A percentile compares a stretch with the other conserved stretches of the same genome.
Evolutionary conservation across 176 grass and related monocot genomes (phyloP).

Genomic region (Carex cristatella): DNA sequence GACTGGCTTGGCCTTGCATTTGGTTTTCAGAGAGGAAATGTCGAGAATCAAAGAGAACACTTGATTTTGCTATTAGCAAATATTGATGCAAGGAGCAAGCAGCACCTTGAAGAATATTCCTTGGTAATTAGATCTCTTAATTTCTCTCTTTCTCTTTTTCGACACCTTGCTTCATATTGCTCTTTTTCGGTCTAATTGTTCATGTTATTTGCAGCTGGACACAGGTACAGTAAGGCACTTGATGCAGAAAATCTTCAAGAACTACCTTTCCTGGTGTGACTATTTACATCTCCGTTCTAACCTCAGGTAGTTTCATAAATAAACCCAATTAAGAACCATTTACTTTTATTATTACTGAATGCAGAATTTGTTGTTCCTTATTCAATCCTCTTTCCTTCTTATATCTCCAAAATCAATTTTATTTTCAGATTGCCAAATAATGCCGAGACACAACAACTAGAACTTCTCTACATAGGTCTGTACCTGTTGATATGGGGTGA

Average conservation of each 20-base stretch:
- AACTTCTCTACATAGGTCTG: constrained; percentile 84
- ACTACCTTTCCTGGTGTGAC: constrained; percentile 75
- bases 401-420: constrained; percentile 13
- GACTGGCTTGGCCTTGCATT: constrained; percentile 85
- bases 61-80: constrained; percentile 98
- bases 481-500: constrained; percentile 99
- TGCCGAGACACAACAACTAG: constrained; percentile 40
- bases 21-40: constrained; percentile 96
- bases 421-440: constrained; percentile 28
- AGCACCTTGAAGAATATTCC: constrained; percentile 10
- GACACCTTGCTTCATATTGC: background rate
- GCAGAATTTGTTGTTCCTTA: background rate
- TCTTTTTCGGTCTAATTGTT: background rate
- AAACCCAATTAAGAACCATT: background rate
- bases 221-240: constrained; percentile 31
- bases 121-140: constrained; percentile 18
- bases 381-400: background rate
- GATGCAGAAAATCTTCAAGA: constrained; percentile 58
- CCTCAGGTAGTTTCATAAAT: constrained; percentile 39
- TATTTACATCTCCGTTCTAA: constrained; percentile 60
- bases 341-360: background rate
- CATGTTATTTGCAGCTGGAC: constrained; percentile 43
- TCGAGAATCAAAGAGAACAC: constrained; percentile 96
- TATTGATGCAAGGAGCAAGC: constrained; percentile 49
- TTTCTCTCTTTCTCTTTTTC: background rate